These are phyloP conservation scores for Epicoccum nigrum DNA, from an alignment of 2,329 filamentous ascomycete genomes.

Conservation along the genomic window DNA sequence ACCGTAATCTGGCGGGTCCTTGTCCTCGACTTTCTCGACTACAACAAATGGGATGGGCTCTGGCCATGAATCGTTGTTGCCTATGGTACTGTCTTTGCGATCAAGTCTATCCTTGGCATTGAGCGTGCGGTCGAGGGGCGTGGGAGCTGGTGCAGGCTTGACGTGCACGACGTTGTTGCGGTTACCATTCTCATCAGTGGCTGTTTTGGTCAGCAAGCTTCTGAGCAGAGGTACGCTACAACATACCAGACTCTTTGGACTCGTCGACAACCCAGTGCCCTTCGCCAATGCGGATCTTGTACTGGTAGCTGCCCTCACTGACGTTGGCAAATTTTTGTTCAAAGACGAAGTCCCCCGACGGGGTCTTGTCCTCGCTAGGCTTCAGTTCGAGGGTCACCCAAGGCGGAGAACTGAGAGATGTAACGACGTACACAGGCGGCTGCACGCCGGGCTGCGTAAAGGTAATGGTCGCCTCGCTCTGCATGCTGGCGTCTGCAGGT, in stretches of 20 bases:
- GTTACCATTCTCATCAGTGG: conserved; percentile 59
- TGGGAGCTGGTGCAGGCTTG: conserved; percentile 17
- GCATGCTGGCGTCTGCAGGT: conserved; percentile 25
- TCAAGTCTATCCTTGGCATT: conserved; percentile 14
- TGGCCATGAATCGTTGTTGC: conserved; percentile 9
- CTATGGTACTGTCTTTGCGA: conserved; percentile 27
- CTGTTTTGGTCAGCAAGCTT: conserved; percentile 43
- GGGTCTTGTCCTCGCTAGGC: conserved; percentile 51
- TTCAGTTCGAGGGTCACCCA: conserved; percentile 74
- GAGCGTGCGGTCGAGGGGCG: neutral
- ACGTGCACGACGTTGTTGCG: conserved; percentile 59
- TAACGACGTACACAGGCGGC: conserved; percentile 74
- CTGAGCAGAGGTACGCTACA: neutral
- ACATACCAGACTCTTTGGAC: conserved; percentile 63
- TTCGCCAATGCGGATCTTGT: conserved; percentile 73
- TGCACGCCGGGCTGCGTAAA: conserved; percentile 65
- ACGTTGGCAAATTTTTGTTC: conserved; percentile 61
- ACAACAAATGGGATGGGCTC: conserved; percentile 30
- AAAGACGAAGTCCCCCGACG: conserved; percentile 64
- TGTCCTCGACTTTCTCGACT: conserved; percentile 30
- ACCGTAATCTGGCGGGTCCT: conserved; percentile 27
- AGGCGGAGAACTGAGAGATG: conserved; percentile 69
- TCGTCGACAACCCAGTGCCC: conserved; percentile 73
- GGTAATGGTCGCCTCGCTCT: conserved; percentile 59
- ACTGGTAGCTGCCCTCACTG: conserved; percentile 68